These are phyloP conservation scores for Penicillium sp. DNA, from an alignment of 2,329 filamentous ascomycete genomes.

Conservation along the genomic window DNA sequence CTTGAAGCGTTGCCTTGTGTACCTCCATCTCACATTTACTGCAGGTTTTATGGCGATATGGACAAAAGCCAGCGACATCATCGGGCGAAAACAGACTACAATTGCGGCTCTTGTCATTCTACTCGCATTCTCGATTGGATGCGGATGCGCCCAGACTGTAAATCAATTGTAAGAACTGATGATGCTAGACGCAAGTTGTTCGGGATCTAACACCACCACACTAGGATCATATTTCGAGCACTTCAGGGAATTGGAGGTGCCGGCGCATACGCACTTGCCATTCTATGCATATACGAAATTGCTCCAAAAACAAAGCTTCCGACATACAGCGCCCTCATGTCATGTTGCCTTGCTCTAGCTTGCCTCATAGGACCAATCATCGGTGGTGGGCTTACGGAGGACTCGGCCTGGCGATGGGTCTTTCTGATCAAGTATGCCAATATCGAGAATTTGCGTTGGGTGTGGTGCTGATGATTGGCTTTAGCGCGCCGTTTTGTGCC, in stretches of 20 bases:
- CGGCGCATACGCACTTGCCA: constrained; percentile 33
- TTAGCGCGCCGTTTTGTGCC: constrained; percentile 22
- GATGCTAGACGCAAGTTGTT: not conserved
- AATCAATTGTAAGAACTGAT: constrained; percentile 29
- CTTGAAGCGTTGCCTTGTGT: not conserved
- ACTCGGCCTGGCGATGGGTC: constrained; percentile 31
- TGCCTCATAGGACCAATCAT: constrained; percentile 29
- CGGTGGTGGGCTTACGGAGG: constrained; percentile 28
- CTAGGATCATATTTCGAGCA: constrained; percentile 35
- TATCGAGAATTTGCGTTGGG: not conserved
- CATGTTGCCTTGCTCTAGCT: constrained; percentile 25
- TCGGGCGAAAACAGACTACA: constrained; percentile 31
- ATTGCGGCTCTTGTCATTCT: constrained; percentile 32
- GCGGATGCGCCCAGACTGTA: constrained; percentile 34
- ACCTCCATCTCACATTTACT: not conserved
- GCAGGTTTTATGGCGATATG: constrained; percentile 35
- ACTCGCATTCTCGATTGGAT: constrained; percentile 35
- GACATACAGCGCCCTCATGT: constrained; percentile 26
- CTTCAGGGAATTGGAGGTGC: constrained; percentile 38
- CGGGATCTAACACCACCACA: not conserved
- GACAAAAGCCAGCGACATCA: constrained; percentile 37
- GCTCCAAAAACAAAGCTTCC: constrained; percentile 28
- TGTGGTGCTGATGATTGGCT: not conserved
- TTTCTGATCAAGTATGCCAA: constrained; percentile 30
- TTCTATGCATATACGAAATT: constrained; percentile 35